Evolutionary conservation across 2,329 filamentous ascomycete species (phyloP), one percentile per base, ranked within the genome.

Genomic region (Hypoxylon sp.): DNA sequence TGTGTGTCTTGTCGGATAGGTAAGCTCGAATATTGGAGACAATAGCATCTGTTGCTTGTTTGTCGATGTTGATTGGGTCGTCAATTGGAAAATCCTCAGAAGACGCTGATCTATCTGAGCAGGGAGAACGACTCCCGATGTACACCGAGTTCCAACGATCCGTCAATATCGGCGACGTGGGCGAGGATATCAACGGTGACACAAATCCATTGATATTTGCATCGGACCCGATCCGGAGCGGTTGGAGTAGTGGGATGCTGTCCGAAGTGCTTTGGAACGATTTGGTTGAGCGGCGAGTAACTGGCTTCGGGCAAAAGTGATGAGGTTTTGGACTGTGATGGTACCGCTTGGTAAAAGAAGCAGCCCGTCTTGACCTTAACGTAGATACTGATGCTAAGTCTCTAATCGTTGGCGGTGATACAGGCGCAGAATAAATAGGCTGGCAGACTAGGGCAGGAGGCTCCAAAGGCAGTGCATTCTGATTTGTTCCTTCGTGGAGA

Each of bases 21-120:
- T 64, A 68, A 7, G 61, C 54, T 15, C 57, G 58, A 12, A 69
- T 62, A 23, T 59, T 62, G 17, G 51, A 36, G 13, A 64, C 36
- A 11, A 69, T 68, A 11, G 36, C 43, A 31, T 68, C 59, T 1
- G 61, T 55, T 12, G 32, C 59, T 31, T 57, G 46, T 32, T 40
- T 44, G 30, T 45, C 19, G n/a, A 56, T 57, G 40, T 17, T 45
- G 9, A 59, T 21, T n/a, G 43, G 25, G 4, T 29, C 42, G 7
- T 57, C 37, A 29, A 35, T 9, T 23, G 17, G 16, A 6, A 29
- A n/a, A 11, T 51, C 34, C 29, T 34, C n/a, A 6, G 47, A 35
- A 7, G 36, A 29, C n/a, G 20, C 11, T 31, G 51, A 42, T 32
- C 17, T 32, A 16, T 35, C 15, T 6, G 35, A 43, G 25, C 20